Evolutionary conservation across 495 filamentous ascomycete species (phyloP), one percentile per base, ranked within the genome.

Genomic region (Hypoxylon rickii): DNA sequence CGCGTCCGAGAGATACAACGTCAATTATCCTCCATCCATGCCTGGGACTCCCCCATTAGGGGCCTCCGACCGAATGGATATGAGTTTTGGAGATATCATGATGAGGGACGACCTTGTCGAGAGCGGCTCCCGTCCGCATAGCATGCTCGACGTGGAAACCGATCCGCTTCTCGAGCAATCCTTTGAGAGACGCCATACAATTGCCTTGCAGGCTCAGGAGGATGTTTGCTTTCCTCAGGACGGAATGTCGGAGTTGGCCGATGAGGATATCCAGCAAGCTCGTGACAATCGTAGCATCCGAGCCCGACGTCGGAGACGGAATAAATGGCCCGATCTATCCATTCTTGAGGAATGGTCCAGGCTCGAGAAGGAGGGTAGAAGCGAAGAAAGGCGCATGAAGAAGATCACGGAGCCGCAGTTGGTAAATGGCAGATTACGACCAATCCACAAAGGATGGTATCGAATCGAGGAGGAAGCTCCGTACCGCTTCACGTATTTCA

Each of bases 401-500:
- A 95, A 88, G 66, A 90, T 96, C 55, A 92, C 86, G 17, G 94
- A 98, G 61, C 95, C 95, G 6, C 84, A 96, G 68, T 82, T 97
- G 44, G 84, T 98, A 44, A 90, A 89, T 41, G 94, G 94, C 6
- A 82, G 94, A 46, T 68, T 97, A 43, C 84, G 94, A 7, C 91
- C 94, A 6, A 73, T 79, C 6, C 86, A 90, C 52, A 89, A 88
- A 44, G 76, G 79, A 3, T 98, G 94, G 94, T 90, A 92, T 68
- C 81, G 86, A 18, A 85, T 88, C 51, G 89, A 94, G 59, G 92
- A 96, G 31, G 95, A 96, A 44, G 86, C 86, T 1, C 94, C 94
- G 0, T 98, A 95, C 66, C 83, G 94, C 36, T 97, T 96, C 67
- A 98, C 94, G 1, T 98, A 98, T 64, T 98, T 98, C 78, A 97